These are phyloP conservation scores for Agaricus blazei DNA, from an alignment of 768 basidiomycete genomes.

Conservation along the genomic window DNA sequence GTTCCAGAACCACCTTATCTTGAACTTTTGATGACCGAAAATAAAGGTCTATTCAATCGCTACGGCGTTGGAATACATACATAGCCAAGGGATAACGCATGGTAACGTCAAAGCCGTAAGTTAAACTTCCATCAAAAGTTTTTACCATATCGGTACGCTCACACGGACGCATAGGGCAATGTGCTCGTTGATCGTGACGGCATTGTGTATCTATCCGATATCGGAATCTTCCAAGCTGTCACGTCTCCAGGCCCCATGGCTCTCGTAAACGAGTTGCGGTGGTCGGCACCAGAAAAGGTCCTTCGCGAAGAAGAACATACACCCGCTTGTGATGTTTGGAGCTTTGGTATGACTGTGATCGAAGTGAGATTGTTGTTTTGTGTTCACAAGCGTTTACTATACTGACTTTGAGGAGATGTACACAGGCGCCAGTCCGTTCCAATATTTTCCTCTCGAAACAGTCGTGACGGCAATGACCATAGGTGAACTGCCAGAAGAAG, in stretches of 20 bases:
- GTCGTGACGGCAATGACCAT: background rate
- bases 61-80: background rate
- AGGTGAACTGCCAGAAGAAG: background rate
- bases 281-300: background rate
- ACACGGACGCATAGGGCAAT: background rate
- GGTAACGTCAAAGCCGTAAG: background rate
- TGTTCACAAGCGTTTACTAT: background rate
- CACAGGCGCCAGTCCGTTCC: background rate
- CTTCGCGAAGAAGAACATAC: background rate
- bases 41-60: background rate
- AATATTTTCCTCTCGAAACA: background rate
- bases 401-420: background rate
- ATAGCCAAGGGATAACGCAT: background rate
- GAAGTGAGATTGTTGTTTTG: background rate
- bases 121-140: background rate
- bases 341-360: background rate
- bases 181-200: background rate
- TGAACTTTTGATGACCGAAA: background rate
- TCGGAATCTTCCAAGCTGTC: background rate
- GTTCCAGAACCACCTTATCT: background rate
- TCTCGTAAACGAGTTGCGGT: background rate
- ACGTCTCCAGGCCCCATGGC: background rate
- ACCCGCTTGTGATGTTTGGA: background rate
- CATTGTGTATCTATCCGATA: background rate
- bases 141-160: background rate